Conservation (phyloP, 2,329 filamentous ascomycete genomes). For the Diaporthe sp. region DNA sequence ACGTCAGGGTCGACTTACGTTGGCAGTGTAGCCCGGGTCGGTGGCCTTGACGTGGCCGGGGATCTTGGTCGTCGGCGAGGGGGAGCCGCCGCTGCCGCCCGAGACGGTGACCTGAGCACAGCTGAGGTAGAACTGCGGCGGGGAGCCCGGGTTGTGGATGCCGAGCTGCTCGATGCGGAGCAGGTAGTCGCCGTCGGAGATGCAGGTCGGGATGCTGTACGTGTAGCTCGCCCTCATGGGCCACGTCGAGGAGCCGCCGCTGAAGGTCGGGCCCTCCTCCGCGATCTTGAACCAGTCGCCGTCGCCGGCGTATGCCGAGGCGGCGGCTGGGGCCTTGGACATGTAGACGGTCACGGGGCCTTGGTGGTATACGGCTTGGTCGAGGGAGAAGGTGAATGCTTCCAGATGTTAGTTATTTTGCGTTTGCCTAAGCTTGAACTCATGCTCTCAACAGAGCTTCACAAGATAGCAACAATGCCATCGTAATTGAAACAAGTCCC, state of each 20-base stretch:
- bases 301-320: slow-evolving; percentile 26
- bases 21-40: slow-evolving; percentile 59
- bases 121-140: slow-evolving; percentile 62
- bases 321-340: slow-evolving; percentile 36
- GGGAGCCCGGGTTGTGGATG: slow-evolving; percentile 67
- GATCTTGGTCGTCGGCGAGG: slow-evolving; percentile 52
- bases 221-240: slow-evolving; percentile 63
- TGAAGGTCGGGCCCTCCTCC: slow-evolving; percentile 51
- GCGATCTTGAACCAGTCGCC: slow-evolving; percentile 40
- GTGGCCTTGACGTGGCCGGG: slow-evolving; percentile 53
- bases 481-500: background rate
- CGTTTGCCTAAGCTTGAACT: background rate
- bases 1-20: slow-evolving; percentile 50
- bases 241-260: slow-evolving; percentile 49
- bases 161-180: slow-evolving; percentile 60
- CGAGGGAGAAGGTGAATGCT: slow-evolving; percentile 55
- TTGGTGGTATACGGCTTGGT: slow-evolving; percentile 59
- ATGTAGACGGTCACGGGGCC: slow-evolving; percentile 57
- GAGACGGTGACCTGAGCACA: slow-evolving; percentile 59
- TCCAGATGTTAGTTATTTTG: background rate
- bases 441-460: background rate
- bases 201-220: slow-evolving; percentile 33
- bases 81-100: slow-evolving; percentile 54
- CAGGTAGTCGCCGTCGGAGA: slow-evolving; percentile 37
- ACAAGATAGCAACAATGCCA: background rate